These are phyloP conservation scores for Exophiala dermatitidis DNA, from an alignment of 2,329 filamentous ascomycete genomes.

Conservation along the genomic window DNA sequence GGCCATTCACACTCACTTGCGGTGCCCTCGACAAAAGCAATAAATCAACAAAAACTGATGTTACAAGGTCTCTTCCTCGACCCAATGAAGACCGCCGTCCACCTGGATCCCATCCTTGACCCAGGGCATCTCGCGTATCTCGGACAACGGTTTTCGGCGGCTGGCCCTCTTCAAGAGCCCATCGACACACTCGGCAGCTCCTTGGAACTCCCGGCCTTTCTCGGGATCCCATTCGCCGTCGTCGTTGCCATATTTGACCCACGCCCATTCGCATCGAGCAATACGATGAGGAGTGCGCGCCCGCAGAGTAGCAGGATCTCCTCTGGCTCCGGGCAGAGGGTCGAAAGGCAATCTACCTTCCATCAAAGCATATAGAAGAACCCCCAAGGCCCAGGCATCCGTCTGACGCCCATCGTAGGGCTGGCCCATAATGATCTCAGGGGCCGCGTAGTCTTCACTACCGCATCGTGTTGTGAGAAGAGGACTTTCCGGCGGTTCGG, in stretches of 20 bases:
- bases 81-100: slow-evolving; percentile 49
- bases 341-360: slow-evolving; percentile 93
- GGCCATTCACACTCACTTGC: too few relatives aligned
- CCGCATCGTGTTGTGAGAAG: slow-evolving; percentile 90
- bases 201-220: slow-evolving; percentile 59
- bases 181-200: slow-evolving; percentile 75
- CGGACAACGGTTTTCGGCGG: slow-evolving; percentile 66
- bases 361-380: slow-evolving; percentile 85
- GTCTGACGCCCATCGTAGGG: slow-evolving; percentile 87
- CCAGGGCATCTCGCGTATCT: slow-evolving; percentile 68
- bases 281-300: slow-evolving; percentile 89
- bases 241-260: slow-evolving; percentile 75
- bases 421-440: slow-evolving; percentile 91
- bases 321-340: slow-evolving; percentile 66
- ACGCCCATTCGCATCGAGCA: slow-evolving; percentile 89
- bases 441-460: slow-evolving; percentile 93
- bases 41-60: slow-evolving; percentile 1
- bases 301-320: slow-evolving; percentile 66
- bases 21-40: background rate
- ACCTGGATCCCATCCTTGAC: slow-evolving; percentile 66
- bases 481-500: slow-evolving; percentile 65
- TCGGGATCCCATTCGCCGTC: slow-evolving; percentile 77
- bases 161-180: slow-evolving; percentile 74
- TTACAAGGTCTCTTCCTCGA: slow-evolving; percentile 33
- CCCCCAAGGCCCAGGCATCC: slow-evolving; percentile 92